Base-by-base conservation (phyloP, 371 early-diverging fungal genomes). In the Saksenaea oblongispora region DNA sequence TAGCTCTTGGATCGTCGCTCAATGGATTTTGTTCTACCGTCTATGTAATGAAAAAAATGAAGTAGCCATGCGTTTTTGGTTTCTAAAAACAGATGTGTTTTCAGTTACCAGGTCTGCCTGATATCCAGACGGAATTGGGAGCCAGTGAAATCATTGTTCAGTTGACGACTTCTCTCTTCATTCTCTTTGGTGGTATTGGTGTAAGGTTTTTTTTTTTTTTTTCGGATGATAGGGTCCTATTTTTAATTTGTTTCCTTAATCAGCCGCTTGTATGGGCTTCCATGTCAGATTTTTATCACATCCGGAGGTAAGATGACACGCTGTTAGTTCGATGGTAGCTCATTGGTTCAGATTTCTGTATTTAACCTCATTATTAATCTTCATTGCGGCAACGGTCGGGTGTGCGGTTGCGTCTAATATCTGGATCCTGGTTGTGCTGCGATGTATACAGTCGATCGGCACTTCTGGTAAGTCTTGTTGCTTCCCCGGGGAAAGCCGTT, bases 381-480 rank as follows among this genome's bases (percentile, higher is more conserved):
- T 80, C 63, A 65, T 73, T 10, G 63, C 72, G 0, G 89, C 87
- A 13, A 84, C 86, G 34, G 39, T 89, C 5, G 88, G 88, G 1
- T 87, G 87, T 51, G 87, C 85, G 22, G 61, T 87, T 9, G 76
- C 87, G 5, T 66, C 63, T 0, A 84, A 66, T 28, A 78, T 88
- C 17, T 70, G 77, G 15, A 55, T 80, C 24, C 73, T 92, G 4
- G 74, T 88, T 18, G 68, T 76, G 3, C 76, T 89, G 31, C 87
- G 92, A 2, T 64, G 82, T 8, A 66, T 91, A 31, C 92, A 92
- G 66, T 73, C 89, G 5, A 71, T 81, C 26, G 91, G 91, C 11
- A 76, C 88, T 1, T 87, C 89, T 13, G 89, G 89, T 59, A 85
- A 18, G 56, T 7, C 22, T 37, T 8, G 39, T 41, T 41, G 7